phyloP scores from a whole-genome alignment of 2,329 filamentous ascomycete species.

The Diaporthe sp. region DNA sequence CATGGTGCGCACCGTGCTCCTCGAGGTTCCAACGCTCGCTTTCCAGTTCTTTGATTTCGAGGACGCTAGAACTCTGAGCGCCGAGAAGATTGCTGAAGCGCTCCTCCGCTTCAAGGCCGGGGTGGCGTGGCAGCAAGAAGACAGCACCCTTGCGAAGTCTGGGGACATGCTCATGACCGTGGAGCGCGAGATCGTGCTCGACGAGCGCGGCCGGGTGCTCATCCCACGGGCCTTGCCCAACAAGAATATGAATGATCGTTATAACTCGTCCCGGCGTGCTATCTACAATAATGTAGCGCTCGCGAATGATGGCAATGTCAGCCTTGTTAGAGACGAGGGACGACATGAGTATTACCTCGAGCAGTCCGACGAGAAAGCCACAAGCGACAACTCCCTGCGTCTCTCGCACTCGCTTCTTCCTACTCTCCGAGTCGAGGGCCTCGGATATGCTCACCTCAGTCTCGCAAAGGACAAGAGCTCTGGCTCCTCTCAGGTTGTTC shows the following conservation, averaged over 20 bases:
- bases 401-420: background rate
- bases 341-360: background rate
- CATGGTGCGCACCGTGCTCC: conserved; percentile 42
- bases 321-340: background rate
- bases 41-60: conserved; percentile 46
- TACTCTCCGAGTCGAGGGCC: background rate
- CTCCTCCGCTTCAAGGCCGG: conserved; percentile 12
- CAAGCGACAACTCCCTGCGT: background rate
- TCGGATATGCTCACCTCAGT: background rate
- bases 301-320: background rate
- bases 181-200: background rate
- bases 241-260: background rate
- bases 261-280: background rate
- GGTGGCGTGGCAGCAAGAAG: background rate
- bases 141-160: background rate
- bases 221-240: background rate
- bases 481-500: background rate
- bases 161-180: background rate
- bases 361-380: background rate
- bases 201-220: background rate
- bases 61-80: background rate
- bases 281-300: background rate
- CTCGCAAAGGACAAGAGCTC: background rate
- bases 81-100: background rate
- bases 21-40: conserved; percentile 43